Base-by-base conservation (phyloP, 2,329 filamentous ascomycete genomes). In the Colletotrichum sp. region DNA sequence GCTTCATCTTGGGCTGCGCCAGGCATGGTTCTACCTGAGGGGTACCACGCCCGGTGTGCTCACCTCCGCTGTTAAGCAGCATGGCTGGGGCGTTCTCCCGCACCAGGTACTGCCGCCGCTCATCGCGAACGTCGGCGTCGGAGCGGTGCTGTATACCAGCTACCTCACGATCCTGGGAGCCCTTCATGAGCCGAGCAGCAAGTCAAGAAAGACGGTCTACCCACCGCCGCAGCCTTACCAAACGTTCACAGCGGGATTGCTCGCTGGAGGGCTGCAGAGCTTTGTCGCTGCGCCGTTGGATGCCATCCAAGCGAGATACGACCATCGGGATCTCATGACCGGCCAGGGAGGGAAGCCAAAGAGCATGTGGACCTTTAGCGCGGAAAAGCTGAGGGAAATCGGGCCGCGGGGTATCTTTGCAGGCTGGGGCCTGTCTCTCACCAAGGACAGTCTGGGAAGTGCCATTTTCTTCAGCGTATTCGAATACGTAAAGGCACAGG, bases 101-200 rank as follows among this genome's bases (percentile, higher is more conserved):
- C 92, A 95, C 77, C 93, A 95, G 85, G 91, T 96, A n/a, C 85
- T 96, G 24, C 94, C 94, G 57, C 94, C 94, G 16, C 86, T 96
- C 57, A 86, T 95, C 21, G 94, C 94, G 39, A 96, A 96, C 79
- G 90, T 95, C 1, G 91, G 90, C 49, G 93, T 96, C 66, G 94
- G 94, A 4, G 93, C 93, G 2, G 90, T 96, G 5, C 86, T 96
- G 18, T 96, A 96, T 83, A 95, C 94, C 2, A 92, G 90, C 79
- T 96, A 96, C 80, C 89, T 96, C 21, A 93, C 95, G 77, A 91
- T 92, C 52, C 88, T 96, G 3, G 93, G 90, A 18, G 84, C 82
- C 2, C 87, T 95, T 4, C 93, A 96, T 79, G 90, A 93, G 76
- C 93, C 93, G 49, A 93, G 92, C 75, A 85, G 81, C 66, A 85